Percentiles rank a stretch among this genome's conserved stretches.
These are phyloP conservation scores for Penicillium polonicum DNA, from an alignment of 2,329 filamentous ascomycete genomes.

Conservation along the genomic window DNA sequence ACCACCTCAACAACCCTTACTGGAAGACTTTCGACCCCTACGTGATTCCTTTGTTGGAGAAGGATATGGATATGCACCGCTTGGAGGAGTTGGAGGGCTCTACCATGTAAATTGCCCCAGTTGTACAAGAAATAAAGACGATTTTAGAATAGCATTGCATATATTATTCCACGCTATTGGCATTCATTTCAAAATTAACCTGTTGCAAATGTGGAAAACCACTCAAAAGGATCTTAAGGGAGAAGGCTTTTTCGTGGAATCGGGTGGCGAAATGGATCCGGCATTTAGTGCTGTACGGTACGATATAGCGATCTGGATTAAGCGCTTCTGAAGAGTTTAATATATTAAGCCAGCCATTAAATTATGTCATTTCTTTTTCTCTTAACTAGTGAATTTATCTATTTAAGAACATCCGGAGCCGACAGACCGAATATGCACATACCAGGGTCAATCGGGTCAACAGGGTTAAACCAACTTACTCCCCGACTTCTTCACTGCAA, in stretches of 20 bases:
- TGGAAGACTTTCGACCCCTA: conserved; percentile 76
- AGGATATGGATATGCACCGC: conserved; percentile 67
- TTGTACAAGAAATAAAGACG: neutral
- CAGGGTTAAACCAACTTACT: neutral
- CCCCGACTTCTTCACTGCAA: conserved; percentile 6
- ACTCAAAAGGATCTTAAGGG: too few species aligned
- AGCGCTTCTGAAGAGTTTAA: neutral
- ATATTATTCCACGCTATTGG: neutral
- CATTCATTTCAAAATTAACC: neutral
- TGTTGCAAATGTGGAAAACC: neutral
- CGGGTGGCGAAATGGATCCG: neutral
- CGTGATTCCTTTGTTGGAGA: conserved; percentile 66
- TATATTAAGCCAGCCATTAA: neutral
- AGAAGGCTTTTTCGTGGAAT: neutral
- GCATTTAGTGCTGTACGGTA: neutral
- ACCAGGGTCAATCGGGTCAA: neutral
- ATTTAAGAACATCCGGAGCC: neutral
- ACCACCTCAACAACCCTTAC: conserved; percentile 67
- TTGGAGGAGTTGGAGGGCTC: conserved; percentile 61
- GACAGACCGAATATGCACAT: neutral
- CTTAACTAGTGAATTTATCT: neutral
- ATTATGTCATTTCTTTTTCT: too few species aligned
- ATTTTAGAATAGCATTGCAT: neutral
- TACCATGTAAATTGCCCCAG: conserved; percentile 4
- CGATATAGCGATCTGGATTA: neutral